Conservation (phyloP, 1,284 basidiomycete species). For the Coniferiporia sulphurascens region DNA sequence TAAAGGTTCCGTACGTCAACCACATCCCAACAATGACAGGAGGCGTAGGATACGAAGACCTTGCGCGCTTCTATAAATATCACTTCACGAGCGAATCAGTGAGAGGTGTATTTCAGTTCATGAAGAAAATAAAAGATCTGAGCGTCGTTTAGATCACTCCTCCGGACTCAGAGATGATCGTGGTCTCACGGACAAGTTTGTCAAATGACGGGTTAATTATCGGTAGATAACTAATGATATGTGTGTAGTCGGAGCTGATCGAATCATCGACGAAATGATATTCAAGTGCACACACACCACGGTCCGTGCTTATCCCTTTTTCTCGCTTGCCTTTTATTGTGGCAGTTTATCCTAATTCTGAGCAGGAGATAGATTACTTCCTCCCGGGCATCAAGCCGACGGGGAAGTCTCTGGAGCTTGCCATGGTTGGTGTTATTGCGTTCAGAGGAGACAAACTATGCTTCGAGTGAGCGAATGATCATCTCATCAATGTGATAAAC, state of each 20-base stretch:
- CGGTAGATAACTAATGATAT: neutral
- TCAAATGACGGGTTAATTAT: neutral
- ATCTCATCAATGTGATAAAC: neutral
- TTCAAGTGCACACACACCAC: constrained; percentile 41
- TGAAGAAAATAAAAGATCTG: neutral
- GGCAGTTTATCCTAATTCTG: neutral
- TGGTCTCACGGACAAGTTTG: constrained; percentile 39
- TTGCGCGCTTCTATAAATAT: constrained; percentile 43
- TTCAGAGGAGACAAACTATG: constrained; percentile 49
- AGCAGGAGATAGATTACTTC: constrained; percentile 46
- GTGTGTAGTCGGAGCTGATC: constrained; percentile 38
- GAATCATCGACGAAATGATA: constrained; percentile 45
- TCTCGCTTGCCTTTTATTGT: constrained; percentile 11
- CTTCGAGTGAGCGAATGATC: constrained; percentile 40
- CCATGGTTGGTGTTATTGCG: constrained; percentile 46
- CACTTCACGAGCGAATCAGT: constrained; percentile 38
- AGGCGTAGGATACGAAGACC: constrained; percentile 36
- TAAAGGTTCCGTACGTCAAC: constrained; percentile 44
- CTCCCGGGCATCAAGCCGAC: constrained; percentile 45
- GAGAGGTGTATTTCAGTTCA: neutral
- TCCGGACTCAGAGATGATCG: constrained; percentile 37
- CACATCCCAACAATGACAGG: constrained; percentile 45
- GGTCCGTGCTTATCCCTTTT: constrained; percentile 24
- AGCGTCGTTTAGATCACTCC: constrained; percentile 34
- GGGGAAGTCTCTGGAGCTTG: constrained; percentile 39